Evolutionary conservation across 305 asterid genomes (phyloP).

Genomic region (Fraxinus nigra): DNA sequence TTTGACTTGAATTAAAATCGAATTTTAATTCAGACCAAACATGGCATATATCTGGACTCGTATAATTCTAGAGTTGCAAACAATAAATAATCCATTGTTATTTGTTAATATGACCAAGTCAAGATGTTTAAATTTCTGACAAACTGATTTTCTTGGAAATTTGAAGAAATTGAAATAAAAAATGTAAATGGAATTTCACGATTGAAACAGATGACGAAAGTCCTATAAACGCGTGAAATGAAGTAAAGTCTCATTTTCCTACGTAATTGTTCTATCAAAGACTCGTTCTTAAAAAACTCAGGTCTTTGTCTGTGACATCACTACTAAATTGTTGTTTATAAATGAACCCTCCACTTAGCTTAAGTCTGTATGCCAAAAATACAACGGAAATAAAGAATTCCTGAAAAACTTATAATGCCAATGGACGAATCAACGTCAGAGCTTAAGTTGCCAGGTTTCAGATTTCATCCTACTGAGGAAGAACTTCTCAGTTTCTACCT

Average conservation of each 20-base stretch:
- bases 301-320: not conserved
- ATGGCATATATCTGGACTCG: no score
- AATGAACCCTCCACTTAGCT: not conserved
- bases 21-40: no score
- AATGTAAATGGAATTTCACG: not conserved
- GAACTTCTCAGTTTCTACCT: constrained; percentile 36
- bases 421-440: not conserved
- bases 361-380: not conserved
- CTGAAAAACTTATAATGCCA: not conserved
- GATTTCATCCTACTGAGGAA: constrained; percentile 41
- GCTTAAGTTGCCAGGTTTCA: constrained; percentile 34
- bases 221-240: not conserved
- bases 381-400: not conserved
- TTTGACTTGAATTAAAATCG: no score
- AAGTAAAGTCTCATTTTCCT: not conserved
- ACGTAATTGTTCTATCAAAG: not conserved
- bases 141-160: not conserved
- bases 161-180: not conserved
- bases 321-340: not conserved
- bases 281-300: not conserved
- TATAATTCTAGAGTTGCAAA: no score
- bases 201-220: not conserved
- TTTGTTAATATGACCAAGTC: not conserved
- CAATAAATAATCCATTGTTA: no score
- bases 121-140: not conserved